Percentiles rank a stretch among this genome's conserved stretches.
Evolutionary conservation across 495 filamentous ascomycete genomes (phyloP).

Genomic region (Pseudevernia furfuracea): DNA sequence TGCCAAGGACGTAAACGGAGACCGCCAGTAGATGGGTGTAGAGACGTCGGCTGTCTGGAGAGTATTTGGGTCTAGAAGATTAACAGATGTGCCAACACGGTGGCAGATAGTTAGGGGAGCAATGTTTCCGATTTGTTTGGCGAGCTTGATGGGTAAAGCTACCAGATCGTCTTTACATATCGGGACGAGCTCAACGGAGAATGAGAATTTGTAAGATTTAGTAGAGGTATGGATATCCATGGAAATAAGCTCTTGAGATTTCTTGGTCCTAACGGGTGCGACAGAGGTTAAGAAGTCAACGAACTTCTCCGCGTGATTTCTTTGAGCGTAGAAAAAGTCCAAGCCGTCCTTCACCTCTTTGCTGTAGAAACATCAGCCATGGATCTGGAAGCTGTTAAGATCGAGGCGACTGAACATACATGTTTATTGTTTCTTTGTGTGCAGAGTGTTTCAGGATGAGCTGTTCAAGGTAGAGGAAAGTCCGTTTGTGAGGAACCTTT

Average conservation of each 20-base stretch:
- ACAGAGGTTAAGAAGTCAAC: constrained; percentile 82
- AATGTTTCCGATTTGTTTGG: constrained; percentile 79
- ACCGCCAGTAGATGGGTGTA: constrained; percentile 74
- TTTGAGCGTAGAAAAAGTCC: constrained; percentile 84
- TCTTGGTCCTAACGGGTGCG: constrained; percentile 69
- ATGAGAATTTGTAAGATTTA: constrained; percentile 89
- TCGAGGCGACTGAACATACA: constrained; percentile 30
- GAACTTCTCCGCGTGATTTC: constrained; percentile 90
- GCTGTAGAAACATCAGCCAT: not conserved
- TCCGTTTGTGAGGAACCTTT: constrained; percentile 94
- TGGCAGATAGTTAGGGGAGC: constrained; percentile 73
- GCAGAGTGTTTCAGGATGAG: constrained; percentile 88
- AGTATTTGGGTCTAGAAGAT: constrained; percentile 82
- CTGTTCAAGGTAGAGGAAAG: constrained; percentile 94
- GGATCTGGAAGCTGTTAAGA: not conserved
- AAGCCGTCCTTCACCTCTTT: constrained; percentile 89
- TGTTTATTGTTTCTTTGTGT: constrained; percentile 90
- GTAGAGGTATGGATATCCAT: constrained; percentile 84
- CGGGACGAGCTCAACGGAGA: constrained; percentile 75
- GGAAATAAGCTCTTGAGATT: constrained; percentile 86
- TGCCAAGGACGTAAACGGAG: constrained; percentile 74
- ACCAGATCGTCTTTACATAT: constrained; percentile 96
- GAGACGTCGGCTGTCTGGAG: constrained; percentile 84
- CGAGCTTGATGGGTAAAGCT: constrained; percentile 81
- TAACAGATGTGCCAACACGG: constrained; percentile 81